phyloP scores from a whole-genome alignment of 352 stramenopile genomes.

The Saprolegnia parasitica region DNA sequence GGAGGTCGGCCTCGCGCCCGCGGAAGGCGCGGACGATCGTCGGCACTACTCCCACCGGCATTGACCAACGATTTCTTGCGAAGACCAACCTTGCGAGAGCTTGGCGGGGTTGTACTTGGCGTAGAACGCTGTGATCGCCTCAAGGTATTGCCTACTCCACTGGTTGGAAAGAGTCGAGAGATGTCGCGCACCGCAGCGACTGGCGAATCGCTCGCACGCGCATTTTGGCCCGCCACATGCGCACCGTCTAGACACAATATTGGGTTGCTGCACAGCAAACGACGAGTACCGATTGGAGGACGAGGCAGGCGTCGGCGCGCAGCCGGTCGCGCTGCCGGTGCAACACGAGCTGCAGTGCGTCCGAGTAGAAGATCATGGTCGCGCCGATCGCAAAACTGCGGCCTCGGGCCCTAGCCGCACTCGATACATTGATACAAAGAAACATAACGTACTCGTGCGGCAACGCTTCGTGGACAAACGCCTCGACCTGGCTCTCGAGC shows the following conservation, averaged over 20 bases:
- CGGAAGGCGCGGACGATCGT: slow-evolving; percentile 24
- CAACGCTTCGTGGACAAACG: neutral
- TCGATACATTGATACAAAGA: slow-evolving; percentile 3
- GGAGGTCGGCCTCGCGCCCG: slow-evolving; percentile 10
- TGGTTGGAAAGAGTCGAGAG: neutral
- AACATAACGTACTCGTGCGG: neutral
- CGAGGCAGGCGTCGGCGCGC: neutral
- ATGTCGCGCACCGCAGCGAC: slow-evolving; percentile 1
- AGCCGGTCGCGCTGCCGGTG: neutral
- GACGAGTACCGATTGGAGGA: slow-evolving; percentile 14
- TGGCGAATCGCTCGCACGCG: neutral
- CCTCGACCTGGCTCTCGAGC: neutral
- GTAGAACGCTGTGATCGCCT: slow-evolving; percentile 21
- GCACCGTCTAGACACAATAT: neutral
- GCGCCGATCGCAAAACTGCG: slow-evolving; percentile 1
- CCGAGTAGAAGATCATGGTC: slow-evolving; percentile 4
- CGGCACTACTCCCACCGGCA: neutral
- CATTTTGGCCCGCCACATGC: slow-evolving; percentile 20
- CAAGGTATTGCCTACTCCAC: slow-evolving; percentile 6
- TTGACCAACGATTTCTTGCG: neutral
- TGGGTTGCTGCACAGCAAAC: neutral
- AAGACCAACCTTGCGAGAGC: slow-evolving; percentile 2
- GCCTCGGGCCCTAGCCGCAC: neutral
- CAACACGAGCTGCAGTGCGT: neutral
- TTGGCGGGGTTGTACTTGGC: slow-evolving; percentile 25